These are phyloP conservation scores for Chloromonas sp. DNA, from an alignment of 163 green algal genomes.

Conservation along the genomic window DNA sequence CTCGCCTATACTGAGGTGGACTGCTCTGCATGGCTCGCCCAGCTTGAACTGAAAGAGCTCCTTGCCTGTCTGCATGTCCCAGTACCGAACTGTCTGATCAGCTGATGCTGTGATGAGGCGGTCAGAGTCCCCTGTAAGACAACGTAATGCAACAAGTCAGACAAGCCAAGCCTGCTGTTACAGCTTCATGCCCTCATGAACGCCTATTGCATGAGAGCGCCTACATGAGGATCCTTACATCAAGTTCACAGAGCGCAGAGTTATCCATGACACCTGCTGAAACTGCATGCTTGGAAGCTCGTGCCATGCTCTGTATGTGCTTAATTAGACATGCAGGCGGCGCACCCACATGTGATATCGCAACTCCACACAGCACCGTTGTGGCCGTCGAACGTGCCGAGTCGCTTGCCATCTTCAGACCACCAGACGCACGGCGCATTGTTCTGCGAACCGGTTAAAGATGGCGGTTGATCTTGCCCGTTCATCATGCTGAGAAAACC, in stretches of 20 bases:
- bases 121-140: constrained; percentile 26
- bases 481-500: no score
- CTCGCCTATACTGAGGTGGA: constrained; percentile 80
- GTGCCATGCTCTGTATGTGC: no score
- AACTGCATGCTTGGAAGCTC: background rate
- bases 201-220: background rate
- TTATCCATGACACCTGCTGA: background rate
- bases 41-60: constrained; percentile 77
- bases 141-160: background rate
- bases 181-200: background rate
- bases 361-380: constrained; percentile 91
- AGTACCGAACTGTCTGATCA: constrained; percentile 81
- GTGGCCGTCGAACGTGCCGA: constrained; percentile 95
- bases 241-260: background rate
- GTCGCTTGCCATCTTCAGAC: constrained; percentile 79
- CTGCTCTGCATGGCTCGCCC: constrained; percentile 74
- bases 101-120: constrained; percentile 68
- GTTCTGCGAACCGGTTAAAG: constrained; percentile 10
- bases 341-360: constrained; percentile 76
- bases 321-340: background rate
- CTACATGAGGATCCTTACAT: background rate
- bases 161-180: background rate
- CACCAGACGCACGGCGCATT: constrained; percentile 28
- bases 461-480: background rate
- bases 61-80: constrained; percentile 72